Evolutionary conservation across 2,329 filamentous ascomycete genomes (phyloP).

Genomic region (Nakataea oryzae): DNA sequence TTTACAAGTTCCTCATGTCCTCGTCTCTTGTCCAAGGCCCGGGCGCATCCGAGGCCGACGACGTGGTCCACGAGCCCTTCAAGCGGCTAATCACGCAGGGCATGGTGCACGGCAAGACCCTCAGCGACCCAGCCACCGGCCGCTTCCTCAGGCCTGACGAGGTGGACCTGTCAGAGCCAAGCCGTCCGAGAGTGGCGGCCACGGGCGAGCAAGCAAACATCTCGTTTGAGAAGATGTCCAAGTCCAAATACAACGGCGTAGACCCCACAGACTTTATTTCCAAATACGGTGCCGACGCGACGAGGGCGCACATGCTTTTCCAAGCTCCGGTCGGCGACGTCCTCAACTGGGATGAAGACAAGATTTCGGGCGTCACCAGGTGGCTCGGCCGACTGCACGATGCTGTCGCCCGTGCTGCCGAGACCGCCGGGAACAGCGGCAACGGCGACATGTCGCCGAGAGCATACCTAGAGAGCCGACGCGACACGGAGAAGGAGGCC

Average conservation of each 20-base stretch:
- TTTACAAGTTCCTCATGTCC: slow-evolving; percentile 72
- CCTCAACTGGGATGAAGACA: slow-evolving; percentile 77
- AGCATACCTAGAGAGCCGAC: slow-evolving; percentile 22
- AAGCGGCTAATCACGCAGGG: slow-evolving; percentile 75
- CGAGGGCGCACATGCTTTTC: slow-evolving; percentile 79
- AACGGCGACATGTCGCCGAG: slow-evolving; percentile 12
- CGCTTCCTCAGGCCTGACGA: slow-evolving; percentile 69
- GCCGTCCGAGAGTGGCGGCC: slow-evolving; percentile 48
- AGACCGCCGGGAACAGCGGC: neutral
- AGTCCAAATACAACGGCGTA: slow-evolving; percentile 87
- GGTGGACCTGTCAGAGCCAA: slow-evolving; percentile 50
- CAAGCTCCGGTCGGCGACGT: slow-evolving; percentile 76
- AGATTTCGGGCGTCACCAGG: slow-evolving; percentile 70
- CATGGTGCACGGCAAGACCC: slow-evolving; percentile 88
- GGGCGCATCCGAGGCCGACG: slow-evolving; percentile 8
- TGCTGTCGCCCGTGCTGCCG: slow-evolving; percentile 10
- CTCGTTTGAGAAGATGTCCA: slow-evolving; percentile 87
- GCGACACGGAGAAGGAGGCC: slow-evolving; percentile 13
- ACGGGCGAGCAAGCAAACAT: slow-evolving; percentile 49
- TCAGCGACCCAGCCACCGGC: slow-evolving; percentile 61
- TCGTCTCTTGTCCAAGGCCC: slow-evolving; percentile 28
- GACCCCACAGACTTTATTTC: slow-evolving; percentile 65
- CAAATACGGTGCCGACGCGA: slow-evolving; percentile 73
- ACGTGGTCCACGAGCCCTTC: slow-evolving; percentile 59
- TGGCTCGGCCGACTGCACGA: slow-evolving; percentile 65